These are phyloP conservation scores for Trichoderma asperellum DNA, from an alignment of 2,329 filamentous ascomycete species.

Conservation along the genomic window DNA sequence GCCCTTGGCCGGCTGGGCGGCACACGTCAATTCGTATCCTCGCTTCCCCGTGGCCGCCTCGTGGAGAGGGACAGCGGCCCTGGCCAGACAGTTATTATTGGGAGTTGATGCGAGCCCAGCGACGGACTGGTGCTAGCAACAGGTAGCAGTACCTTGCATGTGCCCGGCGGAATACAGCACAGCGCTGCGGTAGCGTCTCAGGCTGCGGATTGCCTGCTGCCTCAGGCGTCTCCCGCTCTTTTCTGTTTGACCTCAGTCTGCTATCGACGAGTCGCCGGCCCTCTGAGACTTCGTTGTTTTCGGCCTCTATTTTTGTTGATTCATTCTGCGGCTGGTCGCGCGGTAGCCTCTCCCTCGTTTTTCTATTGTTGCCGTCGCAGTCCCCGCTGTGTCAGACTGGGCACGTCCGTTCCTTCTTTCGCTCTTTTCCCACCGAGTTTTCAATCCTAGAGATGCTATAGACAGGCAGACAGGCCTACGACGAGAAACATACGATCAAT, in stretches of 20 bases:
- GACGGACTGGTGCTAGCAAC: neutral
- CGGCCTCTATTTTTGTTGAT: constrained; percentile 6
- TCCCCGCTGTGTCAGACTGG: constrained; percentile 24
- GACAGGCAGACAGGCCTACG: neutral
- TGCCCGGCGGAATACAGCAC: neutral
- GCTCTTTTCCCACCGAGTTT: neutral
- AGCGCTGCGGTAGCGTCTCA: neutral
- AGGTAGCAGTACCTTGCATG: neutral
- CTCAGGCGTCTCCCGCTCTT: neutral
- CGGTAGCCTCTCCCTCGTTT: constrained; percentile 12
- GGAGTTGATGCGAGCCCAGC: neutral
- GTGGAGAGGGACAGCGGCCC: constrained; percentile 4
- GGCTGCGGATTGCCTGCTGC: neutral
- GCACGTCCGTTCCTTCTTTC: constrained; percentile 29
- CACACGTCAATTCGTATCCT: constrained; percentile 23
- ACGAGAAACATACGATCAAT: neutral
- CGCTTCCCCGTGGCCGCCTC: constrained; percentile 19
- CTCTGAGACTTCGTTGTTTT: constrained; percentile 21
- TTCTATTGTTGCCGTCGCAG: constrained; percentile 1
- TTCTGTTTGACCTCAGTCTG: constrained; percentile 23
- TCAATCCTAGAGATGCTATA: neutral
- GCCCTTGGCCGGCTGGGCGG: constrained; percentile 1
- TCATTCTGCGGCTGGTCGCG: constrained; percentile 24
- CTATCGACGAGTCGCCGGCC: constrained; percentile 12
- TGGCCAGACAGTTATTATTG: constrained; percentile 1